Evolutionary conservation across 805 yeast species (phyloP), one percentile per base, ranked within the genome.

Genomic region (Spathaspora gorwiae): DNA sequence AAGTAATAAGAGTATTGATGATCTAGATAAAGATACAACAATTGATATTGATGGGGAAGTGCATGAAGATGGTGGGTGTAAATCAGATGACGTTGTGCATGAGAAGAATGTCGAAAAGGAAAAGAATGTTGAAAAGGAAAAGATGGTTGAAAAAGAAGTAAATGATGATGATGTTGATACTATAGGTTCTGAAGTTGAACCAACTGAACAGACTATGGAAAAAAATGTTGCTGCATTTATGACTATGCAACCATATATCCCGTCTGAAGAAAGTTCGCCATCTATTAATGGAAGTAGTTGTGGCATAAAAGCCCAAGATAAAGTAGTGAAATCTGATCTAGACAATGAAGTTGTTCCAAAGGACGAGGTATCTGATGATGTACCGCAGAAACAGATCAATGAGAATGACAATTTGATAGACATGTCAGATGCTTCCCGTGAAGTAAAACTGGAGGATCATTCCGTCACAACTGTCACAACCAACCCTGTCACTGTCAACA

Each of bases 221-320:
- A 40, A 39, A 11, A 32, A 13, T n/a, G 31, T 19, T 29, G 31
- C 37, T 11, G 14, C 39, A 12, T 35, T 40, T 11, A 57, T 59
- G 54, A 51, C 55, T 6, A 53, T 55, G 7, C 61, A 57, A 42
- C 57, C 63, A 14, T 59, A 57, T 32, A 47, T 46, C 26, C 54
- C 55, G 14, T 40, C 37, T 9, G 15, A 35, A 26, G 40, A 24
- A 13, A 13, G 26, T 26, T 11, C 19, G 15, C 9, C 35, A 12
- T 35, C 26, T 10, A 30, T 19, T 4, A 39, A 36, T 14, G 35
- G 13, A 10, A 35, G 5, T 5, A 19, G 38, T 35, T 3, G 38
- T 30, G n/a, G 5, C n/a, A 30, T 12, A 10, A 5, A 19, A 19
- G 24, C 5, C 4, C 24, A 19, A 19, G 24, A 19, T 19, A 5